A percentile compares a stretch with the other conserved stretches of the same genome.
phyloP scores from a whole-genome alignment of 192 early-diverging fungal species.

The Ambispora gerdemannii region DNA sequence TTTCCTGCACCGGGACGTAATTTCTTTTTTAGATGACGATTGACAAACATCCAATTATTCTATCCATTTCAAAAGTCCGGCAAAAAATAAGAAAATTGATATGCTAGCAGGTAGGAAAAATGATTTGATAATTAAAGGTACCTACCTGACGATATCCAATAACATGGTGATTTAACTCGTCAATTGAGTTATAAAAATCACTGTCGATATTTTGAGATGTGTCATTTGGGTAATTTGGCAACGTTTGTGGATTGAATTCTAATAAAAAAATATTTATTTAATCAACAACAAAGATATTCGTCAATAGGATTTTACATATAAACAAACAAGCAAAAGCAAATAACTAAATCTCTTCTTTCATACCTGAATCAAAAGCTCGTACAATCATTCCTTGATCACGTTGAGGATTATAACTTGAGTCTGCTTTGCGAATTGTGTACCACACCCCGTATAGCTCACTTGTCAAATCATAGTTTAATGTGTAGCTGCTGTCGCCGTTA shows the following conservation, averaged over 20 bases:
- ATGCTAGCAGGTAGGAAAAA: not conserved
- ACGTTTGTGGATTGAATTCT: constrained; percentile 22
- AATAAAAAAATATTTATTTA: not conserved
- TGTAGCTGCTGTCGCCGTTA: not conserved
- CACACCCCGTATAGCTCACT: constrained; percentile 7
- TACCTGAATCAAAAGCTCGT: constrained; percentile 23
- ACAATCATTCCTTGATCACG: constrained; percentile 14
- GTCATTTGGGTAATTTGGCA: not conserved
- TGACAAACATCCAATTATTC: constrained; percentile 31
- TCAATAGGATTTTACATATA: not conserved
- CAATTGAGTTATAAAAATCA: not conserved
- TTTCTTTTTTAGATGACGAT: constrained; percentile 17
- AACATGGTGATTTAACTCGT: constrained; percentile 20
- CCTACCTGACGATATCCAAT: constrained; percentile 27
- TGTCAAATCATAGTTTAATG: not conserved
- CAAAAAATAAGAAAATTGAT: too few relatives aligned
- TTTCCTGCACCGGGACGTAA: not conserved
- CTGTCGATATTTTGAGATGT: not conserved
- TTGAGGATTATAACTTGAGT: constrained; percentile 4
- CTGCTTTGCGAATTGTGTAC: constrained; percentile 11
- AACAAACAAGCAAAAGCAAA: not conserved
- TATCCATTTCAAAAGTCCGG: too few relatives aligned
- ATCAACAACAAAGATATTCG: not conserved
- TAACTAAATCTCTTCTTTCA: not conserved
- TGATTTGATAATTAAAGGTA: not conserved